Base-by-base conservation (phyloP, 2,329 filamentous ascomycete genomes). In the Botrytis paeoniae region DNA sequence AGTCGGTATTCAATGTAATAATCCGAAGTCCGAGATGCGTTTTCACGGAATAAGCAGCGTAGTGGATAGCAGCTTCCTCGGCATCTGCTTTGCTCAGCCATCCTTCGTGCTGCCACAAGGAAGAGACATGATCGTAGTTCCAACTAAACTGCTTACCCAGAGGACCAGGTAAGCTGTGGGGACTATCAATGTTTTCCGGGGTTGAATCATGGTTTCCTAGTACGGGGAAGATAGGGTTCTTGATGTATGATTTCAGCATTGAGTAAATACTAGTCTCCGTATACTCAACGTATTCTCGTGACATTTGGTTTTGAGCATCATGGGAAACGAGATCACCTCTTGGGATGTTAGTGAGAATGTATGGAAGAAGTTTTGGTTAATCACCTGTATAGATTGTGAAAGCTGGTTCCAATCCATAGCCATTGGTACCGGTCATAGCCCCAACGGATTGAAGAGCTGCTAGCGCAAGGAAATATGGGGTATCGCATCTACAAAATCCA, bases 121-220 rank as follows among this genome's bases (percentile, higher is more conserved):
- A 81, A n/a, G 87, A 83, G 25, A 89, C 82, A 75, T 89, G 86
- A 39, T 88, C 82, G 75, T 86, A 88, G 75, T 89, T 88, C 87
- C 87, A 89, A 70, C 84, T 87, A 75, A 86, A 85, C 75, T 89
- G 87, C 74, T 85, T 80, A 1, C 87, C 86, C 1, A 89, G 80
- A 1, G 83, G 82, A 0, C 85, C 86, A 14, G 86, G 86, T 14
- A 89, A 80, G 43, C 79, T 85, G 75, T 88, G 85, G 3, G 87
- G 86, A 10, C 84, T 83, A 75, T 88, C 85, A 39, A 87, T 85
- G 35, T 85, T 85, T 72, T 85, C 83, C 2, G 87, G 87, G 73
- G 83, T 87, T 18, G 83, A 85, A 76, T 89, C 87, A 73, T 89
- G 87, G 75, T 89, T 89, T 2, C 88, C 88, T 1, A 89, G 82